Conservation (phyloP, 345 rosid species). For the Zanthoxylum bungeanum region DNA sequence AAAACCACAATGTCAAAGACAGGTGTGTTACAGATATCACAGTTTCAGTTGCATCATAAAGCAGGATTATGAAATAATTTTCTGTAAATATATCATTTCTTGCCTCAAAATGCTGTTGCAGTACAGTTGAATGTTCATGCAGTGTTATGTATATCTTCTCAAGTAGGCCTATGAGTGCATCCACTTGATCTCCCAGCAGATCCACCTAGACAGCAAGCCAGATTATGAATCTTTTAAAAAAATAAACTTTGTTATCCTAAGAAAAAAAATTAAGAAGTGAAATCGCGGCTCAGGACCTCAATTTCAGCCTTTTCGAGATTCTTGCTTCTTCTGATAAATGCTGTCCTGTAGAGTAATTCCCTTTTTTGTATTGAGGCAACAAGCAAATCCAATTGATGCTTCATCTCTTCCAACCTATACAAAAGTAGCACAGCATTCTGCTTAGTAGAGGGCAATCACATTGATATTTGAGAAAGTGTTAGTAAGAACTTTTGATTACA, state of each 20-base stretch:
- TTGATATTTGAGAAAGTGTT: background rate
- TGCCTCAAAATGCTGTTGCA: constrained; percentile 48
- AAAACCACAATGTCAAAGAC: background rate
- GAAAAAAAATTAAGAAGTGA: background rate
- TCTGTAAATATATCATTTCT: constrained; percentile 15
- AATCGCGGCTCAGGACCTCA: constrained; percentile 46
- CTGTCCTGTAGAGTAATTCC: constrained; percentile 51
- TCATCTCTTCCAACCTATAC: constrained; percentile 51
- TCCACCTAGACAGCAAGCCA: constrained; percentile 51
- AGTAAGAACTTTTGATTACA: background rate
- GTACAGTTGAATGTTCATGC: constrained; percentile 31
- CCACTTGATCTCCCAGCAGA: constrained; percentile 83
- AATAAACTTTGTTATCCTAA: background rate
- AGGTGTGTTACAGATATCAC: background rate
- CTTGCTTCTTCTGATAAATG: constrained; percentile 57
- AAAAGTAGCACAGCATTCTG: background rate
- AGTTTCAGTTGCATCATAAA: background rate
- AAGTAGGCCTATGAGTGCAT: constrained; percentile 42
- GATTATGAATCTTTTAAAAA: background rate
- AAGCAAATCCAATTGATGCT: constrained; percentile 25
- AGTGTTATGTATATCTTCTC: constrained; percentile 47
- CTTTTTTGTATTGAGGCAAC: constrained; percentile 24
- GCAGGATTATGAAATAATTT: background rate
- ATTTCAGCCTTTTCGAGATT: constrained; percentile 77
- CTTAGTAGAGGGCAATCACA: background rate